Conservation (phyloP, 352 stramenopile genomes). For the Globisporangium uncinulatum region DNA sequence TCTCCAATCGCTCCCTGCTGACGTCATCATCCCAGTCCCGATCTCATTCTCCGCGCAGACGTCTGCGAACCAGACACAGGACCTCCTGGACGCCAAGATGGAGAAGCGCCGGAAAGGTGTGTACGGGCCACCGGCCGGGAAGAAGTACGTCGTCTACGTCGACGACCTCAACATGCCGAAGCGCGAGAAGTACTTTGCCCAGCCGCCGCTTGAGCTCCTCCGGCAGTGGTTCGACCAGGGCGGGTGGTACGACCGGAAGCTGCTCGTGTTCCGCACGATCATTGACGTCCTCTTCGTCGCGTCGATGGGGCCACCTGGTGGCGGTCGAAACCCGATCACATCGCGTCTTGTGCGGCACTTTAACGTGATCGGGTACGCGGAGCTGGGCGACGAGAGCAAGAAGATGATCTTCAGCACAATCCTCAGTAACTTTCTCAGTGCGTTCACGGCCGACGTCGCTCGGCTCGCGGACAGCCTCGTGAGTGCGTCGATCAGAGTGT, state of each 20-base stretch:
- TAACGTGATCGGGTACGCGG: conserved; percentile 90
- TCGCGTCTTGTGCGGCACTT: conserved; percentile 90
- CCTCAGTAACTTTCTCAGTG: conserved; percentile 76
- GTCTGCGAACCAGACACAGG: conserved; percentile 90
- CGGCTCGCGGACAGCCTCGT: conserved; percentile 70
- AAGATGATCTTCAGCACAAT: conserved; percentile 92
- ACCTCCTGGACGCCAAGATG: conserved; percentile 90
- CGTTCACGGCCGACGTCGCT: conserved; percentile 45
- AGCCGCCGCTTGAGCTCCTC: conserved; percentile 93
- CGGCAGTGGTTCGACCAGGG: conserved; percentile 93
- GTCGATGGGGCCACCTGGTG: conserved; percentile 90
- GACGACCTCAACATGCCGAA: conserved; percentile 97
- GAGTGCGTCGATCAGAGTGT: conserved; percentile 84
- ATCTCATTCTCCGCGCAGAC: conserved; percentile 93
- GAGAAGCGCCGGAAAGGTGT: conserved; percentile 92
- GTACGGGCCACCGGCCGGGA: conserved; percentile 87
- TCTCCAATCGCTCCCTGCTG: conserved; percentile 79
- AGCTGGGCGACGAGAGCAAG: conserved; percentile 88
- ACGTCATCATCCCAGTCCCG: conserved; percentile 86
- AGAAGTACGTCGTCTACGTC: conserved; percentile 93
- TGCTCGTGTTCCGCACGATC: conserved; percentile 86
- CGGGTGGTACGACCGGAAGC: conserved; percentile 93
- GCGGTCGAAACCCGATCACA: conserved; percentile 90
- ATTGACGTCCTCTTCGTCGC: conserved; percentile 88
- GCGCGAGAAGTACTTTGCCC: conserved; percentile 91